Percentiles rank a stretch among this genome's conserved stretches.
These are phyloP conservation scores for Bisporella sp. DNA, from an alignment of 2,329 filamentous ascomycete species.

Conservation along the genomic window DNA sequence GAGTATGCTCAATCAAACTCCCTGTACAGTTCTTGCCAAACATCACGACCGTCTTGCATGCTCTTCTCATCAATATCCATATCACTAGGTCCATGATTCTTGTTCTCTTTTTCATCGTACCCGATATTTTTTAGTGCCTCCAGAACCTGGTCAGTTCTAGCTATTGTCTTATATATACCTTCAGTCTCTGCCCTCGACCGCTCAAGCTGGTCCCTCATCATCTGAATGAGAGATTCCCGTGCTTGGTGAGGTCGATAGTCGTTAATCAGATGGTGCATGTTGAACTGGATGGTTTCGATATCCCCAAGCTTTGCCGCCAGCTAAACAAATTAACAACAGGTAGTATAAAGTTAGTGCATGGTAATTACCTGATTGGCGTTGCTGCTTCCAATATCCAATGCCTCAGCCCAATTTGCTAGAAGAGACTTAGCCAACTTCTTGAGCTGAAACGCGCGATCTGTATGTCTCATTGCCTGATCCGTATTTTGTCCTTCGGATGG, in stretches of 20 bases:
- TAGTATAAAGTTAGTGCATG: not conserved
- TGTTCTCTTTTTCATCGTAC: slow-evolving; percentile 7
- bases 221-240: slow-evolving; percentile 74
- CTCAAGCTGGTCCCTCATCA: slow-evolving; percentile 82
- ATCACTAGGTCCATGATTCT: not conserved
- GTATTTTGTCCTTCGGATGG: too few species aligned
- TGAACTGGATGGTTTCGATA: slow-evolving; percentile 75
- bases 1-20: slow-evolving; percentile 25
- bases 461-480: too few species aligned
- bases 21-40: slow-evolving; percentile 38
- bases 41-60: slow-evolving; percentile 24
- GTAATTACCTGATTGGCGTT: slow-evolving; percentile 48
- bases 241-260: slow-evolving; percentile 92
- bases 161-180: slow-evolving; percentile 57
- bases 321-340: slow-evolving; percentile 22
- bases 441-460: slow-evolving; percentile 53
- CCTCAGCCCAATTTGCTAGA: slow-evolving; percentile 81
- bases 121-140: slow-evolving; percentile 54
- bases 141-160: slow-evolving; percentile 67
- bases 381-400: slow-evolving; percentile 64
- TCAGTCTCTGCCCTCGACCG: slow-evolving; percentile 66
- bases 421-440: slow-evolving; percentile 77
- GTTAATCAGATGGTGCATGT: slow-evolving; percentile 90
- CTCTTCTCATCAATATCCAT: not conserved
- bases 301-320: slow-evolving; percentile 69